Base-by-base conservation (phyloP, 768 basidiomycete species). In the Calocera cornea region DNA sequence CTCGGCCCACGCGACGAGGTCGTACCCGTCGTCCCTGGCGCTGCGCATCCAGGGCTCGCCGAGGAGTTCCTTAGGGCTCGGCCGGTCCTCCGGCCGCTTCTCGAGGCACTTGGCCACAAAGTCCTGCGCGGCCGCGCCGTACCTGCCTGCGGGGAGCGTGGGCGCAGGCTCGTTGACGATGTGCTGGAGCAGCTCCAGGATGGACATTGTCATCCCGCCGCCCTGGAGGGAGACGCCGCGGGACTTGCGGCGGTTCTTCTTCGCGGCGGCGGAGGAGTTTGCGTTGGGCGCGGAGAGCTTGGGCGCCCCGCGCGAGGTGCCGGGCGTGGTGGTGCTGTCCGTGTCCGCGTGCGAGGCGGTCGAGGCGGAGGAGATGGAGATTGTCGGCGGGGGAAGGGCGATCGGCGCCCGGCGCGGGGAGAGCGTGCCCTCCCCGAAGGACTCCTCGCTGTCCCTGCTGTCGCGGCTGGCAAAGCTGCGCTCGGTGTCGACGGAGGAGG, bases 91-190 rank as follows among this genome's bases (percentile, higher is more conserved):
- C 3, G 92, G 93, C 74, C 97, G 92, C 79, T 99, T 99, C 75
- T 87, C 72, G 77, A 98, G 76, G 78, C 94, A 98, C 60, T 85
- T 86, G 75, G 97, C 89, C 50, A 98, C 86, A 71, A 99, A 98
- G 64, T 80, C 80, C 72, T 92, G 90, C 27, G 90, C 89, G 74
- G 87, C 84, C 65, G 77, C 76, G 1, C 90, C 88, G 81, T 84
- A 89, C 70, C 82, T 82, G 38, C 87, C 87, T 68, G 89, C 86
- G 0, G 86, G 85, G 71, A 99, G 77, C 74, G 84, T 82, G 44
- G 97, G 97, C 31, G 97, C 95, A 68, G 95, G 93, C 78, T 98
- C 97, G 74, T 98, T 97, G 65, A 99, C 97, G 72, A 99, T 98
- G 75, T 97, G 93, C 75, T 98, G 97, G 69, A 99, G 79, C 65